A percentile compares a stretch with the other conserved stretches of the same genome.
Evolutionary conservation across 2,329 filamentous ascomycete genomes (phyloP).

Genomic region (Huntiella savannae): DNA sequence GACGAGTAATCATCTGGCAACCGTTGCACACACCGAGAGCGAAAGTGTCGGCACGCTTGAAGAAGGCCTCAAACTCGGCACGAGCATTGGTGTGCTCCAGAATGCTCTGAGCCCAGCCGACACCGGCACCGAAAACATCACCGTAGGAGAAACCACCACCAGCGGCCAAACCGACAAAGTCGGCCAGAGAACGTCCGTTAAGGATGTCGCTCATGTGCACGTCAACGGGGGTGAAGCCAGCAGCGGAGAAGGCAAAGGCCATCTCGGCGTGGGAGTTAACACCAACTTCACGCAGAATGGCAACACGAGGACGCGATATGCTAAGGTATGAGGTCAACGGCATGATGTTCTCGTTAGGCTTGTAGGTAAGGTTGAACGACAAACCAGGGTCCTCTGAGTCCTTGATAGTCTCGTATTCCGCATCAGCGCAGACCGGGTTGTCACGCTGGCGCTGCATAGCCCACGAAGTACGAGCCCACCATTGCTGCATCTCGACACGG

Average conservation of each 20-base stretch:
- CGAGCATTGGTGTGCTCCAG: conserved; percentile 63
- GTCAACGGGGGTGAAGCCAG: conserved; percentile 80
- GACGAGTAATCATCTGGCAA: conserved; percentile 77
- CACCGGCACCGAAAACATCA: conserved; percentile 69
- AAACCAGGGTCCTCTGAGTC: conserved; percentile 68
- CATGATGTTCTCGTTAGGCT: conserved; percentile 57
- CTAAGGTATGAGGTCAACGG: conserved; percentile 36
- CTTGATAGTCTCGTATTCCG: conserved; percentile 56
- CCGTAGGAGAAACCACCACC: conserved; percentile 91
- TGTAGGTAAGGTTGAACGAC: conserved; percentile 63
- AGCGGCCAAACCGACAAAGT: conserved; percentile 78
- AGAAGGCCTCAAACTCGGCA: conserved; percentile 66
- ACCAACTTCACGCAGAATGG: conserved; percentile 86
- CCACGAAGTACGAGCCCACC: conserved; percentile 76
- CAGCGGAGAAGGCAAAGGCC: conserved; percentile 84
- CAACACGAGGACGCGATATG: conserved; percentile 46
- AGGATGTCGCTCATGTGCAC: conserved; percentile 94
- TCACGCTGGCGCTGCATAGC: conserved; percentile 83
- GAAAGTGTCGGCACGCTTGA: conserved; percentile 76
- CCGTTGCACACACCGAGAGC: conserved; percentile 91
- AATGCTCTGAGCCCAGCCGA: conserved; percentile 90
- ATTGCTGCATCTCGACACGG: conserved; percentile 60
- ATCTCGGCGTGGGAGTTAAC: conserved; percentile 95
- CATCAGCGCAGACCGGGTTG: conserved; percentile 69
- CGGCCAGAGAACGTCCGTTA: conserved; percentile 56